Percentiles rank a stretch among this genome's conserved stretches.
phyloP scores from a whole-genome alignment of 352 stramenopile genomes.

The Globisporangium acanthophoron region DNA sequence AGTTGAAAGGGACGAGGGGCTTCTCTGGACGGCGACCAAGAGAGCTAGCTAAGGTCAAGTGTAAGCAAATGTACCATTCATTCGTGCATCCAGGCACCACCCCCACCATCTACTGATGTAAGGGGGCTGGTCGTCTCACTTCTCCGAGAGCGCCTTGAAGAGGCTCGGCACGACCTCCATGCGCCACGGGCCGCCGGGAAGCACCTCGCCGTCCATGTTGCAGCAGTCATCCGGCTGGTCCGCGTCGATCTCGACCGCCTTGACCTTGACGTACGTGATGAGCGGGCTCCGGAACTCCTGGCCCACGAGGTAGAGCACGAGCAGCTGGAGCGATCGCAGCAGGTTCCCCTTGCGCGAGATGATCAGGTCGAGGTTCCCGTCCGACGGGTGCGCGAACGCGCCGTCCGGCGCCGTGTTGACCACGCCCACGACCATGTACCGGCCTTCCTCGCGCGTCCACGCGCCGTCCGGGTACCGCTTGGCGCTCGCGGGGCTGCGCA shows the following conservation, averaged over 20 bases:
- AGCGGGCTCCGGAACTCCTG: conserved; percentile 56
- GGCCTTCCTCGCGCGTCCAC: conserved; percentile 44
- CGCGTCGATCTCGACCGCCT: conserved; percentile 68
- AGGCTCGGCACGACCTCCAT: conserved; percentile 71
- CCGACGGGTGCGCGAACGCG: conserved; percentile 68
- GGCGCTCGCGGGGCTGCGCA: conserved; percentile 55
- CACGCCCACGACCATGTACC: conserved; percentile 50
- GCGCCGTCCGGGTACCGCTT: conserved; percentile 40
- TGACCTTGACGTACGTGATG: conserved; percentile 73
- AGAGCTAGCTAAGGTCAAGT: not conserved
- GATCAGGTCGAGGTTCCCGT: conserved; percentile 78
- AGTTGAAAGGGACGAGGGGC: conserved; percentile 1
- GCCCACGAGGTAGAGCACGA: conserved; percentile 41
- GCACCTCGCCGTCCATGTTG: conserved; percentile 76
- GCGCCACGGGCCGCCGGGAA: conserved; percentile 54
- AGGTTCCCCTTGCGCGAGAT: conserved; percentile 50
- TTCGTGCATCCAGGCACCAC: not conserved
- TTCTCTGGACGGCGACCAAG: not conserved
- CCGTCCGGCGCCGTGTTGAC: conserved; percentile 80
- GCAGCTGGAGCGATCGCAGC: conserved; percentile 36
- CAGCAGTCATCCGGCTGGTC: conserved; percentile 41
- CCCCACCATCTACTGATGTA: not conserved
- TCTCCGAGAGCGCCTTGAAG: conserved; percentile 69
- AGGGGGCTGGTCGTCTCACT: conserved; percentile 21
- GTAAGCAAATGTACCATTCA: conserved; percentile 11